Conservation (phyloP, 2,329 filamentous ascomycete genomes). For the Neophaeococcomyces aloes region DNA sequence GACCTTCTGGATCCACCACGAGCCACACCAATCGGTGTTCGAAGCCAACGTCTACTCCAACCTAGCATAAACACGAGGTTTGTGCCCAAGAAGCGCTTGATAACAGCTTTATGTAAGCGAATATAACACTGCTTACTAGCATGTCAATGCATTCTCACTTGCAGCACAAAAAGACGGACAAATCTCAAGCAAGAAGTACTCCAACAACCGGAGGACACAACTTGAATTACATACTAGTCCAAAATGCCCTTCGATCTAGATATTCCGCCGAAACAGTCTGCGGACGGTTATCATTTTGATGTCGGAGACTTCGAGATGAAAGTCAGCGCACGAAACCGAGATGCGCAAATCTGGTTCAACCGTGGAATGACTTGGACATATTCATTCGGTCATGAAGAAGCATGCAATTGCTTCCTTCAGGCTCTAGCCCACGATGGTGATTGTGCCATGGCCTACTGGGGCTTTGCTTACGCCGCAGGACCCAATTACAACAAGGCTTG, state of each 20-base stretch:
- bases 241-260: not conserved
- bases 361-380: constrained; percentile 31
- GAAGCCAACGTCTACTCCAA: too few species aligned
- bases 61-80: too few species aligned
- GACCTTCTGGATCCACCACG: too few species aligned
- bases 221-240: too few species aligned
- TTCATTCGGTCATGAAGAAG: constrained; percentile 33
- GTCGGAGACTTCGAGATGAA: constrained; percentile 29
- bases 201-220: too few species aligned
- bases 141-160: too few species aligned
- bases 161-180: too few species aligned
- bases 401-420: constrained; percentile 28
- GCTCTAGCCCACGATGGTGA: constrained; percentile 26
- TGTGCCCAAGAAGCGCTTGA: too few species aligned
- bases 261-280: not conserved
- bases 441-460: constrained; percentile 34
- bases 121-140: too few species aligned
- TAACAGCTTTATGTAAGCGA: too few species aligned
- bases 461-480: constrained; percentile 52
- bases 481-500: constrained; percentile 75
- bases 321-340: constrained; percentile 23
- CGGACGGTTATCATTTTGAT: constrained; percentile 24
- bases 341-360: constrained; percentile 30
- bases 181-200: too few species aligned
- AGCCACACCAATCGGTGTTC: too few species aligned